Evolutionary conservation across 345 rosid genomes (phyloP).

Genomic region (Bruguiera parviflora): DNA sequence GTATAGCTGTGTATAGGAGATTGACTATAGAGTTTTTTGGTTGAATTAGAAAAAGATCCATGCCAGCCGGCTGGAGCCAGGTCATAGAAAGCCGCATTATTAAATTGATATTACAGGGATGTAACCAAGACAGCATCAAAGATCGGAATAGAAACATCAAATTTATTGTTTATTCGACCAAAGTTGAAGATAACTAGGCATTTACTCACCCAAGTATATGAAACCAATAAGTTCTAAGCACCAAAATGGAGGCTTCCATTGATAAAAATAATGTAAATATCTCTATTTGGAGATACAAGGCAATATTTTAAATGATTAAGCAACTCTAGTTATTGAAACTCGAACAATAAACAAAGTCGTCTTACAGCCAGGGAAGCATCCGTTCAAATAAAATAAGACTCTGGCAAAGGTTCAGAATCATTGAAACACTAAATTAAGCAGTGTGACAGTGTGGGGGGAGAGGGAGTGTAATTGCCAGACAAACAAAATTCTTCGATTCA

Average conservation of each 20-base stretch:
- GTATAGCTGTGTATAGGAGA: slow-evolving; percentile 33
- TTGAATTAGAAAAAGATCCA: slow-evolving; percentile 1
- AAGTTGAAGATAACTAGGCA: slow-evolving; percentile 33
- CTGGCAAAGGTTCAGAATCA: slow-evolving; percentile 52
- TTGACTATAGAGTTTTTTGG: slow-evolving; percentile 31
- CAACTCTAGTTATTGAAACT: slow-evolving; percentile 66
- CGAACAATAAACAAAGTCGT: slow-evolving; percentile 37
- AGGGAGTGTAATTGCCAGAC: slow-evolving; percentile 45
- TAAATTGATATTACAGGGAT: neutral
- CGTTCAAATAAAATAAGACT: slow-evolving; percentile 28
- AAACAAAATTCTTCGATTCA: slow-evolving; percentile 30
- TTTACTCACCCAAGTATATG: slow-evolving; percentile 28
- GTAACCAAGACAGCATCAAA: slow-evolving; percentile 45
- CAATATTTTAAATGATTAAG: slow-evolving; percentile 21
- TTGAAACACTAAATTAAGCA: slow-evolving; percentile 21
- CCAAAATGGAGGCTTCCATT: slow-evolving; percentile 61
- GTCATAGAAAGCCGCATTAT: slow-evolving; percentile 22
- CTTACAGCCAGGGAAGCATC: slow-evolving; percentile 55
- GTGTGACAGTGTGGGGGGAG: slow-evolving; percentile 30
- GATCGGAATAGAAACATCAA: slow-evolving; percentile 65
- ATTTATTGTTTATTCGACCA: slow-evolving; percentile 36
- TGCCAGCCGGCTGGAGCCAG: slow-evolving; percentile 20
- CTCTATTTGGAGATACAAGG: slow-evolving; percentile 27
- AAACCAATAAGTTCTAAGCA: slow-evolving; percentile 58
- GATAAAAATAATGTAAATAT: slow-evolving; percentile 24